Conservation (phyloP, 2,329 filamentous ascomycete species). For the Hirsutella thompsonii region DNA sequence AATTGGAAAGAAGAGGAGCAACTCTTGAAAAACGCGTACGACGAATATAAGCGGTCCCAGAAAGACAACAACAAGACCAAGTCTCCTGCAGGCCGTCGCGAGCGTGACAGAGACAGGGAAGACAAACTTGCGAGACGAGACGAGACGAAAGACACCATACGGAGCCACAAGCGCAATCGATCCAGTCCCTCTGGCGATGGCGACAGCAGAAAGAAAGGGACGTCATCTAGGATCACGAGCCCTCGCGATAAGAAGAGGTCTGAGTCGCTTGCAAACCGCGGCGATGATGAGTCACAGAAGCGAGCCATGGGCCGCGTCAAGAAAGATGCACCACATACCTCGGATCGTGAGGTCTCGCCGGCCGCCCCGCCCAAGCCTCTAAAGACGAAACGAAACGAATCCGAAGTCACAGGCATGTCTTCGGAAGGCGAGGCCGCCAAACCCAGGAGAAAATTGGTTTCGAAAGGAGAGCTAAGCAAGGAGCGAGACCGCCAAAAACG, state of each 20-base stretch:
- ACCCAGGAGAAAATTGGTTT: slow-evolving; percentile 49
- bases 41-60: slow-evolving; percentile 44
- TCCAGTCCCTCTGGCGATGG: slow-evolving; percentile 35
- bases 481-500: slow-evolving; percentile 46
- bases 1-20: slow-evolving; percentile 84
- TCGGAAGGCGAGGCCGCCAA: slow-evolving; percentile 46
- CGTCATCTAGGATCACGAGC: slow-evolving; percentile 22
- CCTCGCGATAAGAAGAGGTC: slow-evolving; percentile 37
- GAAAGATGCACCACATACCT: slow-evolving; percentile 39
- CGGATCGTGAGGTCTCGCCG: slow-evolving; percentile 42
- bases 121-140: slow-evolving; percentile 27
- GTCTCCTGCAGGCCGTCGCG: slow-evolving; percentile 30
- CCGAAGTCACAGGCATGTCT: slow-evolving; percentile 36
- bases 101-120: slow-evolving; percentile 27
- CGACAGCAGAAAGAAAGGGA: slow-evolving; percentile 30
- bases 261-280: slow-evolving; percentile 26
- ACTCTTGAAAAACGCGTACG: slow-evolving; percentile 63
- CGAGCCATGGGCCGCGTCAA: slow-evolving; percentile 38
- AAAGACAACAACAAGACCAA: slow-evolving; percentile 35
- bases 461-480: slow-evolving; percentile 47
- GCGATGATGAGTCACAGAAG: slow-evolving; percentile 36
- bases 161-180: slow-evolving; percentile 30
- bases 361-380: slow-evolving; percentile 30
- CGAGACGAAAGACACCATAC: slow-evolving; percentile 31
- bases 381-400: slow-evolving; percentile 40